Evolutionary conservation across 495 filamentous ascomycete genomes (phyloP).

Genomic region (Neurospora africana): DNA sequence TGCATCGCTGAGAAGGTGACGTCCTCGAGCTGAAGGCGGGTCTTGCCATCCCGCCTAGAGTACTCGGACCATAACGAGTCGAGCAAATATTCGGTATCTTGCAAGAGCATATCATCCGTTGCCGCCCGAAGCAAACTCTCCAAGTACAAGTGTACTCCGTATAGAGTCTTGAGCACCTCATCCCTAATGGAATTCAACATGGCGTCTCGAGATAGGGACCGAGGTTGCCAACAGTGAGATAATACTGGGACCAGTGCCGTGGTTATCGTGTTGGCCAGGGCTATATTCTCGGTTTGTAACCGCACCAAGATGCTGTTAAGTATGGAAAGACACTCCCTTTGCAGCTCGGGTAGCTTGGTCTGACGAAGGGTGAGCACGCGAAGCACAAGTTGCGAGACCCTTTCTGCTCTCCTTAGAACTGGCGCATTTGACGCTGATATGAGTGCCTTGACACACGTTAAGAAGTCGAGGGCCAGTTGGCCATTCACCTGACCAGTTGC

Average conservation of each 20-base stretch:
- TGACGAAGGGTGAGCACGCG: slow-evolving; percentile 51
- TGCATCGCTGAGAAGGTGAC: slow-evolving; percentile 42
- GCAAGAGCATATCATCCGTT: slow-evolving; percentile 18
- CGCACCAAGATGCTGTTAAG: slow-evolving; percentile 61
- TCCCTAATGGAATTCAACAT: slow-evolving; percentile 49
- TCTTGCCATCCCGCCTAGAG: slow-evolving; percentile 54
- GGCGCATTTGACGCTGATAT: slow-evolving; percentile 60
- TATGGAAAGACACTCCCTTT: slow-evolving; percentile 60
- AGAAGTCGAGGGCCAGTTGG: slow-evolving; percentile 42
- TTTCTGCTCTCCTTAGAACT: slow-evolving; percentile 45
- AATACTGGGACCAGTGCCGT: slow-evolving; percentile 59
- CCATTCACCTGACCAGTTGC: slow-evolving; percentile 18
- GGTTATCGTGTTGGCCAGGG: slow-evolving; percentile 47
- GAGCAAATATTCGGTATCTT: slow-evolving; percentile 40
- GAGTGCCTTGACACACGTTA: slow-evolving; percentile 58
- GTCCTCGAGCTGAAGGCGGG: slow-evolving; percentile 69
- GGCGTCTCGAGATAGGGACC: slow-evolving; percentile 59
- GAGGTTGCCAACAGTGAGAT: slow-evolving; percentile 57
- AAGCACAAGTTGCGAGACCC: slow-evolving; percentile 47
- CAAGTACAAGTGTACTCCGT: slow-evolving; percentile 52
- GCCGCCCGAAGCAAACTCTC: slow-evolving; percentile 27
- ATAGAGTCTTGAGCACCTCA: slow-evolving; percentile 58
- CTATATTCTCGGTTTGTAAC: slow-evolving; percentile 55
- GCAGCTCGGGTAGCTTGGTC: slow-evolving; percentile 46
- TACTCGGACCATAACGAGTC: slow-evolving; percentile 64